Evolutionary conservation across 2,329 filamentous ascomycete genomes (phyloP), one percentile per base, ranked within the genome.

Genomic region (Scedosporium minutisporum): DNA sequence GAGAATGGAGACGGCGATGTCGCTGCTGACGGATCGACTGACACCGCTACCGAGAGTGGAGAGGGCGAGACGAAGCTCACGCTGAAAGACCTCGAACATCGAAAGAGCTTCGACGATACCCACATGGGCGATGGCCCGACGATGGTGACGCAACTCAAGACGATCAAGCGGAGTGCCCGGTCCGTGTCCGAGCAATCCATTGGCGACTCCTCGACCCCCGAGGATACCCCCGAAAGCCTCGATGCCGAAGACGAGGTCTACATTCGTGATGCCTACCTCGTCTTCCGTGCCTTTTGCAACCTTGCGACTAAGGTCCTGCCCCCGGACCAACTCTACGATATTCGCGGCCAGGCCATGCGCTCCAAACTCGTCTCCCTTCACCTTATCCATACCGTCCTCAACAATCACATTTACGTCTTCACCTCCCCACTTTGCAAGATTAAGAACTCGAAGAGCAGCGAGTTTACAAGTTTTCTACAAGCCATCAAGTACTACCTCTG

Each of bases 261-360:
- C 72, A 92, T 97, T 69, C 90, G 95, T 68, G 95, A 99, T 76
- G 93, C 95, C 9, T 99, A 97, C 74, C 84, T 99, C 23, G 92
- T 99, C 57, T 97, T 99, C 77, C 86, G 95, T 38, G 96, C 95
- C 3, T 95, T 99, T 78, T 99, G 96, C 81, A 96, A 97, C 75
- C 80, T 99, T 57, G 97, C 93, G 64, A 97, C 93, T 65, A 99
- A 99, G 73, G 80, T 92, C 48, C 80, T 99, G 27, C 86, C 90
- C 7, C 87, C 92, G 2, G 95, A 99, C 65, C 93, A 97, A 73
- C 86, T 96, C 21, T 92, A 93, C 70, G 95, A 99, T 70, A 78
- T 96, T 60, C 92, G 91, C 63, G 93, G 93, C 18, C 93, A 97
- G 71, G 91, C 93, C 44, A 99, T 99, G 93, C 88, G 95, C 65